Percentiles rank a stretch among this genome's conserved stretches.
Evolutionary conservation across 2,329 filamentous ascomycete species (phyloP).

Genomic region (Cytospora mali): DNA sequence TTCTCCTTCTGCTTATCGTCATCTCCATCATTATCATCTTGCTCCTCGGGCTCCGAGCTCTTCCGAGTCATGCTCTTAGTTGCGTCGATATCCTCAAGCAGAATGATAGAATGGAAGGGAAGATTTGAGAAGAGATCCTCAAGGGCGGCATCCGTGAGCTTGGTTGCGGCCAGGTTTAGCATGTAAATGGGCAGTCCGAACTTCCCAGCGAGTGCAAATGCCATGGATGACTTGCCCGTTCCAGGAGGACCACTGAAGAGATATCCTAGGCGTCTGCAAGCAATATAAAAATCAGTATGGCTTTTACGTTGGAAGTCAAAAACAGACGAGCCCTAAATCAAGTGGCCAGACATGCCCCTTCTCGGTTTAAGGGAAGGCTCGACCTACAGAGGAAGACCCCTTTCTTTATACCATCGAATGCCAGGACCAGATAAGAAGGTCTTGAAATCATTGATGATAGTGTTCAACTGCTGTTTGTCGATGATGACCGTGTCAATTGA

Average conservation of each 20-base stretch:
- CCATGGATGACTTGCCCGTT: conserved; percentile 24
- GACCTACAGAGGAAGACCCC: conserved; percentile 22
- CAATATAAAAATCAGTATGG: not conserved
- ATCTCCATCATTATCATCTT: not conserved
- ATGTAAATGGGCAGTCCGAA: conserved; percentile 26
- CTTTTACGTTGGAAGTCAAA: not conserved
- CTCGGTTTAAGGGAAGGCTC: too few relatives aligned
- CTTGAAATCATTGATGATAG: conserved; percentile 17
- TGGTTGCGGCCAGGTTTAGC: conserved; percentile 20
- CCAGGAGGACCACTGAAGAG: conserved; percentile 26
- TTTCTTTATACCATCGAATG: conserved; percentile 23
- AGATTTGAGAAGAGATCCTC: conserved; percentile 17
- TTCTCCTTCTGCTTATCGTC: conserved; percentile 1
- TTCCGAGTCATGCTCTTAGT: conserved; percentile 19
- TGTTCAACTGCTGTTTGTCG: conserved; percentile 19
- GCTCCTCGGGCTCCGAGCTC: not conserved
- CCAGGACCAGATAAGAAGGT: conserved; percentile 22
- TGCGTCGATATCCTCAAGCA: conserved; percentile 26
- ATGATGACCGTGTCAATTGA: conserved; percentile 21
- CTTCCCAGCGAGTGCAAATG: conserved; percentile 22
- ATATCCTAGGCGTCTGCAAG: conserved; percentile 17
- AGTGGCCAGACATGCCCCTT: too few relatives aligned
- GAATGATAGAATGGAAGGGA: conserved; percentile 20
- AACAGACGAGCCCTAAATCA: too few relatives aligned
- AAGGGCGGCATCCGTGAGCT: conserved; percentile 16